Evolutionary conservation across 2,329 filamentous ascomycete species (phyloP).

Genomic region (Mollisia scopiformis): DNA sequence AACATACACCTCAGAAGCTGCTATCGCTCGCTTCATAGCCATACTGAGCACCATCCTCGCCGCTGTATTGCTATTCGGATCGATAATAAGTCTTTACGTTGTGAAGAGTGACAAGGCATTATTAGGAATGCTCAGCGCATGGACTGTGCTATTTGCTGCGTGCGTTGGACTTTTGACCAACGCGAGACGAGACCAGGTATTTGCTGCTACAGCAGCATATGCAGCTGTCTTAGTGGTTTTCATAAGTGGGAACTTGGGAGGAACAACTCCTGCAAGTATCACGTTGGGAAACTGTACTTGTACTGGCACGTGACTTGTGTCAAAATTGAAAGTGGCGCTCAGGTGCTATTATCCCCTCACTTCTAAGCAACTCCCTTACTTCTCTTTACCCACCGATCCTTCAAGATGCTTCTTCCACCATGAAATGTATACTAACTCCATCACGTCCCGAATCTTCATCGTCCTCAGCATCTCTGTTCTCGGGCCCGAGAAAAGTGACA

Average conservation of each 20-base stretch:
- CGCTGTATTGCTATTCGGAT: slow-evolving; percentile 23
- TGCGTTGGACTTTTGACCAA: slow-evolving; percentile 28
- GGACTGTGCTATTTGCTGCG: slow-evolving; percentile 27
- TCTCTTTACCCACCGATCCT: no score
- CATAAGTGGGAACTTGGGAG: slow-evolving; percentile 24
- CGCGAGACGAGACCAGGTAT: slow-evolving; percentile 26
- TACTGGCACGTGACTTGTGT: no score
- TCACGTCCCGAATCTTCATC: no score
- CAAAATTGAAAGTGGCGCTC: no score
- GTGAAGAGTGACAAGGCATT: slow-evolving; percentile 13
- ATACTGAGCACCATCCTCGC: slow-evolving; percentile 19
- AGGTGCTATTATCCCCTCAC: no score
- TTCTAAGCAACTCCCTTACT: no score
- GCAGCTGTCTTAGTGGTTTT: slow-evolving; percentile 26
- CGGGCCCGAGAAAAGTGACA: background rate
- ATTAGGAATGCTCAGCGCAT: slow-evolving; percentile 26
- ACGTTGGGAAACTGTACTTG: no score
- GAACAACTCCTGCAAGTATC: background rate
- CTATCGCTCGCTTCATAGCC: slow-evolving; percentile 8
- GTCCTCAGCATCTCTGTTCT: background rate
- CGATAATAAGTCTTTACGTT: slow-evolving; percentile 23
- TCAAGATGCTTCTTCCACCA: no score
- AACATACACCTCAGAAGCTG: slow-evolving; percentile 15
- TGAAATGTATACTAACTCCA: no score
- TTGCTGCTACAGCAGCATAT: slow-evolving; percentile 28